These are phyloP conservation scores for Claviceps maximensis DNA, from an alignment of 2,329 filamentous ascomycete genomes.

Conservation along the genomic window DNA sequence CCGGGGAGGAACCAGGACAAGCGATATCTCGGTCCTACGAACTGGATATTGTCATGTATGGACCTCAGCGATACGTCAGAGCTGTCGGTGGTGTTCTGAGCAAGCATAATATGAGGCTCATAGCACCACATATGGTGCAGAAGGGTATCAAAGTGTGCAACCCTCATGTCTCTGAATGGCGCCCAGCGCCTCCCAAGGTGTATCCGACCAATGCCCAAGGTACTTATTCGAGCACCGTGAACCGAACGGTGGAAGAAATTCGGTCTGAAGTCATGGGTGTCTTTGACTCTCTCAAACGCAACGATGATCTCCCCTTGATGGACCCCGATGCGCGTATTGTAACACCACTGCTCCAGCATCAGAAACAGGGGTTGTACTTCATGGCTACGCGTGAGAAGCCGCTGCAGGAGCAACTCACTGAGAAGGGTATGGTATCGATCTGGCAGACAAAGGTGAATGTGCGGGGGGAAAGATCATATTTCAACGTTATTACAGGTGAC, in stretches of 20 bases:
- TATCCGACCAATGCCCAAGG: constrained; percentile 19
- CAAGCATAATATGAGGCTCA: constrained; percentile 53
- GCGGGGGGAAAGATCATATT: constrained; percentile 47
- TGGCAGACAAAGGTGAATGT: constrained; percentile 52
- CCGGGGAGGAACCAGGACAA: constrained; percentile 51
- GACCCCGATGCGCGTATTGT: constrained; percentile 49
- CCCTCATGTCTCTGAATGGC: constrained; percentile 49
- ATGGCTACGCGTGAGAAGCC: constrained; percentile 67
- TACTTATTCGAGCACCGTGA: constrained; percentile 18
- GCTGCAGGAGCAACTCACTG: constrained; percentile 41
- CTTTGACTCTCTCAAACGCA: constrained; percentile 71
- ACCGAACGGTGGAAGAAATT: constrained; percentile 71
- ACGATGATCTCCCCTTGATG: constrained; percentile 61
- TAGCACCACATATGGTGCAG: constrained; percentile 51
- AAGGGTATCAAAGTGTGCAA: constrained; percentile 61
- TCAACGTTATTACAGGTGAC: constrained; percentile 75
- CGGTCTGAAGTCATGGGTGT: constrained; percentile 72
- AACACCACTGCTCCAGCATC: constrained; percentile 65
- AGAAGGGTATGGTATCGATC: constrained; percentile 55
- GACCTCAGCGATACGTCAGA: constrained; percentile 50
- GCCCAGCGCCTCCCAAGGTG: constrained; percentile 24
- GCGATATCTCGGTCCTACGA: constrained; percentile 46
- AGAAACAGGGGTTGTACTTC: constrained; percentile 81
- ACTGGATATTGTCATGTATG: constrained; percentile 68
- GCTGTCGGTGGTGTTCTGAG: constrained; percentile 53